These are phyloP conservation scores for Pseudocercospora pini-densiflorae DNA, from an alignment of 2,329 filamentous ascomycete species.

Conservation along the genomic window DNA sequence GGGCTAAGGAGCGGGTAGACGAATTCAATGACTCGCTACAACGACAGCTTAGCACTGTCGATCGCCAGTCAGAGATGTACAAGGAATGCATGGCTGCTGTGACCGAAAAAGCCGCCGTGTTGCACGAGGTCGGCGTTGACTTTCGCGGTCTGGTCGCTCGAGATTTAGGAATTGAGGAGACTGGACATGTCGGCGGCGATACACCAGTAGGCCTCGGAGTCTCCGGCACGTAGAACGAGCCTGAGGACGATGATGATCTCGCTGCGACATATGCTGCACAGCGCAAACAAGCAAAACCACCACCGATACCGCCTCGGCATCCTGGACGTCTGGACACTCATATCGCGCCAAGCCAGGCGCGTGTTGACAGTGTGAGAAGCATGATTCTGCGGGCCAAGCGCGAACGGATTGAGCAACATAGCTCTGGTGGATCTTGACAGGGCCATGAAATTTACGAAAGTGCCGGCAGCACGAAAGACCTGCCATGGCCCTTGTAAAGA, in stretches of 20 bases:
- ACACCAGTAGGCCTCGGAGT: slow-evolving; percentile 23
- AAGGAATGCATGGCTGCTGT: slow-evolving; percentile 81
- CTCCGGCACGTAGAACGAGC: slow-evolving; percentile 4
- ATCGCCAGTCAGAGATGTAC: slow-evolving; percentile 77
- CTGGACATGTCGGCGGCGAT: slow-evolving; percentile 1
- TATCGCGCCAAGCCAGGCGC: neutral
- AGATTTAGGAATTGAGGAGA: slow-evolving; percentile 40
- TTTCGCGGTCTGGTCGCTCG: slow-evolving; percentile 81
- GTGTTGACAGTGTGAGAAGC: neutral
- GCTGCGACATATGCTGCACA: neutral
- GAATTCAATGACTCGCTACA: slow-evolving; percentile 83
- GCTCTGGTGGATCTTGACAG: neutral
- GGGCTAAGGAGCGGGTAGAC: slow-evolving; percentile 96
- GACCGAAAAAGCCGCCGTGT: slow-evolving; percentile 75
- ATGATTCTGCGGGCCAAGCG: neutral
- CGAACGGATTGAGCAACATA: neutral
- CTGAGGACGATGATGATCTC: neutral
- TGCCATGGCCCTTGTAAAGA: neutral
- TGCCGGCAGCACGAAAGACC: neutral
- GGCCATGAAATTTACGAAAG: neutral
- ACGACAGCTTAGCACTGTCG: slow-evolving; percentile 85
- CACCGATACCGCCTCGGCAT: slow-evolving; percentile 2
- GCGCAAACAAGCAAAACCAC: neutral
- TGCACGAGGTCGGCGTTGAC: slow-evolving; percentile 86
- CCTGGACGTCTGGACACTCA: neutral